These are phyloP conservation scores for Lycium ferocissimum DNA, from an alignment of 257 asterid genomes.

Conservation along the genomic window DNA sequence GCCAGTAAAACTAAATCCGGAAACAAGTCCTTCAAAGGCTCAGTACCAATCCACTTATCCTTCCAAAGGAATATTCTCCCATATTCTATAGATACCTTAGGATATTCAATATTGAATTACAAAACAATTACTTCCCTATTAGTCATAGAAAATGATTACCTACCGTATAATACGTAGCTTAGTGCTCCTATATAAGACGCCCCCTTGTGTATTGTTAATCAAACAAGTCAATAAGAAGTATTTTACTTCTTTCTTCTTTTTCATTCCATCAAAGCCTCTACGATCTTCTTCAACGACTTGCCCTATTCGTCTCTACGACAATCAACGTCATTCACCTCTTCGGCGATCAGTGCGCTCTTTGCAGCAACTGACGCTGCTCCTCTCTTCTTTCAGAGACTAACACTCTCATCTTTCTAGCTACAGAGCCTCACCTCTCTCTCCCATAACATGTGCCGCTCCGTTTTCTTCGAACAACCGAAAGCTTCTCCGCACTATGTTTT, in stretches of 20 bases:
- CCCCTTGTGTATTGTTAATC: constrained; percentile 10
- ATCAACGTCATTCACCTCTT: not conserved
- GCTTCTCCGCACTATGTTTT: not conserved
- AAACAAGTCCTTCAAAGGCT: constrained; percentile 25
- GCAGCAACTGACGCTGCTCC: not conserved
- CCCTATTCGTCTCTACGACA: not conserved
- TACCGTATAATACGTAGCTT: not conserved
- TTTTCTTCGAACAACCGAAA: not conserved
- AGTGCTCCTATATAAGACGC: not conserved
- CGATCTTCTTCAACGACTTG: not conserved
- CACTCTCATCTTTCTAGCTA: not conserved
- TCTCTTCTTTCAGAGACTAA: constrained; percentile 12
- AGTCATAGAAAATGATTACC: not conserved
- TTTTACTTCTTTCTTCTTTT: not conserved
- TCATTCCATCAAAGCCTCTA: not conserved
- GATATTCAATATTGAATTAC: constrained; percentile 1
- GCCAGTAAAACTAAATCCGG: constrained; percentile 19
- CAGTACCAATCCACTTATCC: not conserved
- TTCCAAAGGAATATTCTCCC: not conserved
- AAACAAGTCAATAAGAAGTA: not conserved
- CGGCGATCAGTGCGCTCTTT: not conserved
- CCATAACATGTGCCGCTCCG: constrained; percentile 8
- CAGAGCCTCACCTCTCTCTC: constrained; percentile 4
- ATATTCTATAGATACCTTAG: not conserved
- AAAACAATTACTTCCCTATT: not conserved